phyloP scores from a whole-genome alignment of 257 asterid genomes.

The Nicotiana attenuata region DNA sequence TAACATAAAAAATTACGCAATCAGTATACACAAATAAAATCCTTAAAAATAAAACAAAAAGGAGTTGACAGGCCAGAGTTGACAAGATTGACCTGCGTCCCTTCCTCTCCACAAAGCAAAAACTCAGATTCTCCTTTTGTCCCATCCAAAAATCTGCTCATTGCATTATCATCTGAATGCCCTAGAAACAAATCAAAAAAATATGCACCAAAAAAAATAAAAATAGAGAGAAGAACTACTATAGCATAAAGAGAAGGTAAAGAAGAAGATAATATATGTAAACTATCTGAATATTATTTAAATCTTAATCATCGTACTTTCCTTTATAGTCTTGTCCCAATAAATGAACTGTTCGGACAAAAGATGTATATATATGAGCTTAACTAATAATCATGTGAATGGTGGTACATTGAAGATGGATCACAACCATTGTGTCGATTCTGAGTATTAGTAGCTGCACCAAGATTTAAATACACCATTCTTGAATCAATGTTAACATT shows the following conservation, averaged over 20 bases:
- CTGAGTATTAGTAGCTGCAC: constrained; percentile 21
- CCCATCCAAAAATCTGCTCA: constrained; percentile 20
- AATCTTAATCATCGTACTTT: neutral
- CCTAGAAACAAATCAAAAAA: constrained; percentile 5
- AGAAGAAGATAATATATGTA: neutral
- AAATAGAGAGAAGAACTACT: too few species aligned
- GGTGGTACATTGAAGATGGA: constrained; percentile 57
- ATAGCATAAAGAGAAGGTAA: neutral
- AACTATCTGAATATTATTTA: neutral
- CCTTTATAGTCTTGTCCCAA: neutral
- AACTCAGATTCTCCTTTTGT: constrained; percentile 41
- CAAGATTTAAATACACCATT: constrained; percentile 76
- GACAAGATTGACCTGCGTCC: constrained; percentile 77
- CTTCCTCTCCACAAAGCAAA: constrained; percentile 17
- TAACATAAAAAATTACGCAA: neutral
- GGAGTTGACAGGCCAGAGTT: constrained; percentile 48
- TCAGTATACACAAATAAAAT: neutral
- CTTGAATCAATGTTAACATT: constrained; percentile 58
- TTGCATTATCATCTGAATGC: constrained; percentile 16
- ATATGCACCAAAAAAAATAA: neutral
- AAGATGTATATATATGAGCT: neutral
- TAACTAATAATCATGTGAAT: constrained; percentile 54
- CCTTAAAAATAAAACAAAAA: constrained; percentile 17
- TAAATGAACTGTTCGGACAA: neutral
- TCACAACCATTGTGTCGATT: constrained; percentile 32